A percentile compares a stretch with the other conserved stretches of the same genome.
These are phyloP conservation scores for Priceomyces haplophilus DNA, from an alignment of 805 yeast species.

Conservation along the genomic window DNA sequence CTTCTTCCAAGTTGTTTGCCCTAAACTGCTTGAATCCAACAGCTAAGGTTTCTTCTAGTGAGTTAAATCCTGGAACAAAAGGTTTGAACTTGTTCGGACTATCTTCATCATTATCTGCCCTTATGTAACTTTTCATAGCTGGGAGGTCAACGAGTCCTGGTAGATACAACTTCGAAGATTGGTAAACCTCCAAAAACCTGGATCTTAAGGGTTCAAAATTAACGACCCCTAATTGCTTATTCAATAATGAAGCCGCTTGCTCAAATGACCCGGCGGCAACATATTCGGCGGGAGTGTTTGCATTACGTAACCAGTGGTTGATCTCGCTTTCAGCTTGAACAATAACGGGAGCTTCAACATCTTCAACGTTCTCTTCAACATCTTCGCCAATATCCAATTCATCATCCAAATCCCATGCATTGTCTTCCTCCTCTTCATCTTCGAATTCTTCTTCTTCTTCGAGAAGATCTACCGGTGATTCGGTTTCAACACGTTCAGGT, in stretches of 20 bases:
- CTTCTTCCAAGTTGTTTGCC: conserved; percentile 76
- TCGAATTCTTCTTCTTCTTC: conserved; percentile 44
- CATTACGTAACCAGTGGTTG: conserved; percentile 81
- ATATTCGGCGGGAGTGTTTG: conserved; percentile 86
- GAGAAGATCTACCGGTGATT: conserved; percentile 24
- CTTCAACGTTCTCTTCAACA: conserved; percentile 29
- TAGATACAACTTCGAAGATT: conserved; percentile 70
- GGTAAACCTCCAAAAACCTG: conserved; percentile 81
- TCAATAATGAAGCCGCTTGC: conserved; percentile 88
- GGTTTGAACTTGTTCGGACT: conserved; percentile 53
- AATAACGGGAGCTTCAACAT: conserved; percentile 17
- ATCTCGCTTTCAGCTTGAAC: conserved; percentile 55
- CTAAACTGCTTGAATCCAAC: conserved; percentile 82
- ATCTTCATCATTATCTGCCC: conserved; percentile 61
- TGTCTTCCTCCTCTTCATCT: conserved; percentile 56
- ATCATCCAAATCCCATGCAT: conserved; percentile 81
- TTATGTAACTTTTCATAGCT: conserved; percentile 63
- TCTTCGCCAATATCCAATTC: conserved; percentile 66
- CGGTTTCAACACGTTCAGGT: conserved; percentile 17
- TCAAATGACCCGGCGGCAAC: conserved; percentile 97
- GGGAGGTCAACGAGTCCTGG: conserved; percentile 75
- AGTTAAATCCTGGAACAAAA: conserved; percentile 67
- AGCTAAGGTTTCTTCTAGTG: conserved; percentile 56
- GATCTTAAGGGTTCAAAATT: conserved; percentile 83
- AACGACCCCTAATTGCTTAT: conserved; percentile 83